Evolutionary conservation across 768 basidiomycete genomes (phyloP), one percentile per base, ranked within the genome.

Genomic region (Chalciporus pseudorubinellus): DNA sequence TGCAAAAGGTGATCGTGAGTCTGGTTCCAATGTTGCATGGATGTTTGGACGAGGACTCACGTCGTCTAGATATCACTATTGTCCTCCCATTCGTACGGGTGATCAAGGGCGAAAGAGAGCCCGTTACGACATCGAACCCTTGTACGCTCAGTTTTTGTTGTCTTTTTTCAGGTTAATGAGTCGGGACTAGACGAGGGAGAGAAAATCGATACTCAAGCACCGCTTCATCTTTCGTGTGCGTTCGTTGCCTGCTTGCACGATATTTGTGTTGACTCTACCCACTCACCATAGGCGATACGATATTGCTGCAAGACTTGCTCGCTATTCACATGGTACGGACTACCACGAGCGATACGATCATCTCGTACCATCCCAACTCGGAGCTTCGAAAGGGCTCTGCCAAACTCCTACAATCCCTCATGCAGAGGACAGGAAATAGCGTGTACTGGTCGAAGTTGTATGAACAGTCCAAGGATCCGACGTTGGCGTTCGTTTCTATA

Each of bases 1-100:
- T 18, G 65, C 63, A 2, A 51, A 67, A 33, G 76, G 78, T 52
- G 80, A 82, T 65, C 80, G 78, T 83, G 57, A 51, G 79, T 59
- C 14, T 31, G 6, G 38, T 55, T 79, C 77, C 77, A 68, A 72
- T 2, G 10, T 31, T 31, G 7, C 12, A 11, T 26, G 29, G 29
- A 12, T 13, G 6, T 31, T 31, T 7, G 14, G 13, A 9, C 7
- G 21, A 13, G 1, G 16, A 19, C 20, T 44, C 18, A 44, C 20
- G 16, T 50, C 72, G 69, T 31, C 2, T 49, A 78, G 79, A 80
- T 61, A 74, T 80, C 19, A 80, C 77, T 1, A 67, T 80, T 11
- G 74, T 74, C 0, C 63, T 80, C n/a, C 70, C 74, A 3, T 80
- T 79, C 56, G 69, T 77, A 19, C 72, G 75, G 11, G 59, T 66